phyloP scores from a whole-genome alignment of 257 asterid genomes.

The Echium plantagineum region DNA sequence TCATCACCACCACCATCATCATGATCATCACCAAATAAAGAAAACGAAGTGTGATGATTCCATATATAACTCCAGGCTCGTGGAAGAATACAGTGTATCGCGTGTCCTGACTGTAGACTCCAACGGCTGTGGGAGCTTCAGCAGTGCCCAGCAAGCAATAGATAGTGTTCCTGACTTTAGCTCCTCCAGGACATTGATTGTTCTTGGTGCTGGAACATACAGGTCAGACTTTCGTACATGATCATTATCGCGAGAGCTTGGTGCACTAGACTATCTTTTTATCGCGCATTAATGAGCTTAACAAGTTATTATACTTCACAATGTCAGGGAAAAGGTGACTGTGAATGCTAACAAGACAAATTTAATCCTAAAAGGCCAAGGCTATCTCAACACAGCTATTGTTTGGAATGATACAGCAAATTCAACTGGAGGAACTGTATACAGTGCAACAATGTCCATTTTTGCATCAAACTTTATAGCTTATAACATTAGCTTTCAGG shows the following conservation, averaged over 20 bases:
- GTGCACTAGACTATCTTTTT: too few relatives aligned
- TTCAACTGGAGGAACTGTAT: slow-evolving; percentile 60
- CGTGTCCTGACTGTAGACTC: slow-evolving; percentile 45
- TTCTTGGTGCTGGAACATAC: slow-evolving; percentile 57
- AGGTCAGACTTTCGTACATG: slow-evolving; percentile 19
- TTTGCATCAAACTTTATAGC: slow-evolving; percentile 53
- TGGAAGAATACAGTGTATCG: slow-evolving; percentile 25
- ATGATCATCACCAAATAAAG: slow-evolving; percentile 13
- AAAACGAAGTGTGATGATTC: slow-evolving; percentile 21
- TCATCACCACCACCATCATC: slow-evolving; percentile 17
- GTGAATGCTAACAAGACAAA: slow-evolving; percentile 46
- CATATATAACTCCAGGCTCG: slow-evolving; percentile 45
- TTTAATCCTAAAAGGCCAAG: slow-evolving; percentile 66
- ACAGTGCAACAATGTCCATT: slow-evolving; percentile 44
- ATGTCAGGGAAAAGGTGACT: slow-evolving; percentile 56
- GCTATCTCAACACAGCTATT: slow-evolving; percentile 48
- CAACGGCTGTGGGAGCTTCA: slow-evolving; percentile 68
- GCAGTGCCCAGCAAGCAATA: slow-evolving; percentile 62
- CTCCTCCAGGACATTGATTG: slow-evolving; percentile 38
- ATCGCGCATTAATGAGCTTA: not conserved
- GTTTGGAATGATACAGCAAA: slow-evolving; percentile 81
- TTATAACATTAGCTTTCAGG: slow-evolving; percentile 76
- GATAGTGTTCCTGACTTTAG: slow-evolving; percentile 52
- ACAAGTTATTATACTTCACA: not conserved
- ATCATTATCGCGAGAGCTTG: not conserved